phyloP scores from a whole-genome alignment of 2,329 filamentous ascomycete genomes.

The Fusarium sororula region DNA sequence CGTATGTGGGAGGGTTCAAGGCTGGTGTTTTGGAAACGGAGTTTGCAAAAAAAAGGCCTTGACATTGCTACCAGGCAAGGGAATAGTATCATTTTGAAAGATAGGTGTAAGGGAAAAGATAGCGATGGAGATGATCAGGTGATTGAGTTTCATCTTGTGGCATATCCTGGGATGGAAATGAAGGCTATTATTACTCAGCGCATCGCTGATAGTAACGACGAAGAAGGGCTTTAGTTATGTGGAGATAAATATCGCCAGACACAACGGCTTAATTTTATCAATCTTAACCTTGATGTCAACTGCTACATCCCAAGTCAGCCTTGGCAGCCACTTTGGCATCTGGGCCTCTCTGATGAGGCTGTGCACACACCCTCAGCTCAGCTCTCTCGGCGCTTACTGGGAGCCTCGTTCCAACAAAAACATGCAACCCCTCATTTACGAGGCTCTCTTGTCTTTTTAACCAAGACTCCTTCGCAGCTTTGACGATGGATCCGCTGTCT shows the following conservation, averaged over 20 bases:
- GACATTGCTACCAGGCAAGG: neutral
- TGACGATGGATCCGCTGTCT: slow-evolving; percentile 1
- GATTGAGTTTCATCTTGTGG: too few species aligned
- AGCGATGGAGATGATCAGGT: accelerated
- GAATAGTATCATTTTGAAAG: accelerated
- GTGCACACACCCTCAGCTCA: too few species aligned
- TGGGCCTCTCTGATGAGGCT: too few species aligned
- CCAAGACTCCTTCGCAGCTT: too few species aligned
- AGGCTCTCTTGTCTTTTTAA: too few species aligned
- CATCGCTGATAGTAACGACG: accelerated
- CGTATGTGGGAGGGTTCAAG: accelerated
- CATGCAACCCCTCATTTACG: too few species aligned
- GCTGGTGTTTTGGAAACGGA: neutral
- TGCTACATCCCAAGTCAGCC: too few species aligned
- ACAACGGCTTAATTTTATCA: accelerated
- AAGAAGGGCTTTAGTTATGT: accelerated
- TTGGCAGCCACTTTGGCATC: too few species aligned
- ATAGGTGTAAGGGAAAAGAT: neutral
- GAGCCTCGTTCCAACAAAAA: too few species aligned
- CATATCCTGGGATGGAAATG: neutral
- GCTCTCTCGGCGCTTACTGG: too few species aligned
- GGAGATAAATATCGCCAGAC: accelerated
- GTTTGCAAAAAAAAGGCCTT: neutral
- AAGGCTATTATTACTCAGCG: neutral
- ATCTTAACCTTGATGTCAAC: too few species aligned